Base-by-base conservation (phyloP, 805 yeast genomes). In the Wickerhamomyces subpelliculosus region DNA sequence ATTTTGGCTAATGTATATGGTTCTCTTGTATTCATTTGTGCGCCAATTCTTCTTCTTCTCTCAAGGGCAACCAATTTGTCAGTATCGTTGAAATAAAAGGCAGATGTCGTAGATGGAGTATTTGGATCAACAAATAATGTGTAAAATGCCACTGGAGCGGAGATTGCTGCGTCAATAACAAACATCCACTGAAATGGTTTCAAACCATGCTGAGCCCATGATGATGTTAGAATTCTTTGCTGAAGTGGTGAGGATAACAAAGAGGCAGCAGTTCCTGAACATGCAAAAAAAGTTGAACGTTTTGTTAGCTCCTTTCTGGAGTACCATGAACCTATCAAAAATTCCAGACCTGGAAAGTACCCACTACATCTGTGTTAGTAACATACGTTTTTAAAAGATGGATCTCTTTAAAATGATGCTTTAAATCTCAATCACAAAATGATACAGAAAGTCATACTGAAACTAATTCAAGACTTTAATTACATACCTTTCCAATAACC, bases 341-440 rank as follows among this genome's bases (percentile, higher is more conserved):
- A 66, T 38, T 65, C 68, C 41, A 69, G 49, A 17, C 72, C 70
- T 3, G 73, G 73, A 46, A 68, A 68, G 41, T 60, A 67, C 0
- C 72, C 73, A 8, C 65, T n/a, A n/a, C n/a, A n/a, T n/a, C n/a
- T n/a, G n/a, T n/a, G n/a, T n/a, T n/a, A n/a, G n/a, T n/a, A n/a
- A n/a, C n/a, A n/a, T n/a, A n/a, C n/a, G n/a, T n/a, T n/a, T n/a
- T n/a, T n/a, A n/a, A n/a, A n/a, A n/a, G n/a, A n/a, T n/a, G n/a
- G n/a, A n/a, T n/a, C n/a, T n/a, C n/a, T n/a, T n/a, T n/a, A n/a
- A n/a, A n/a, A n/a, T n/a, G n/a, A n/a, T n/a, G n/a, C n/a, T n/a
- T n/a, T n/a, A n/a, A n/a, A n/a, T n/a, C n/a, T n/a, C n/a, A n/a
- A n/a, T n/a, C n/a, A n/a, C n/a, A n/a, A n/a, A n/a, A n/a, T n/a